A percentile compares a stretch with the other conserved stretches of the same genome.
phyloP scores from a whole-genome alignment of 2,329 filamentous ascomycete species.

The Aaosphaeria pasadenensis region DNA sequence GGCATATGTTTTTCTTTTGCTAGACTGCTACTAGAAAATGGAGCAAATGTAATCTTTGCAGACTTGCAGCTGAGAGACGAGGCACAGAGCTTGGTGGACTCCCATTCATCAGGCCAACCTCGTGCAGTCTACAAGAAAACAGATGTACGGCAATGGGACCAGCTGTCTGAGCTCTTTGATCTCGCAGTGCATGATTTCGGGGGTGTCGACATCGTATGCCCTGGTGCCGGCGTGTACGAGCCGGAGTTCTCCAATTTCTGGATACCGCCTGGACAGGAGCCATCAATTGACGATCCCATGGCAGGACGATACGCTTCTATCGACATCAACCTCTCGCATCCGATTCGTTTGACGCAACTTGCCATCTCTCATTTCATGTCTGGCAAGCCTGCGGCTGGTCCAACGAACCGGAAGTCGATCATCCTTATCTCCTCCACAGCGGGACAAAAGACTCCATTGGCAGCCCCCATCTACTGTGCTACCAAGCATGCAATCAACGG shows the following conservation, averaged over 20 bases:
- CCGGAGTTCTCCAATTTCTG: slow-evolving; percentile 33
- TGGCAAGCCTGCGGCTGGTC: slow-evolving; percentile 1
- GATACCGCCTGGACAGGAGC: slow-evolving; percentile 25
- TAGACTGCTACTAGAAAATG: neutral
- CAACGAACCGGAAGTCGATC: neutral
- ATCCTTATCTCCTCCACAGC: slow-evolving; percentile 6
- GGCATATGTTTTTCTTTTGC: neutral
- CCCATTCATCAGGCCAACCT: neutral
- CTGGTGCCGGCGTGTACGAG: slow-evolving; percentile 41
- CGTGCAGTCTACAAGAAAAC: neutral
- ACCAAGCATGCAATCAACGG: neutral
- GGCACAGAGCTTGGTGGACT: neutral
- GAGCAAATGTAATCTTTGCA: neutral
- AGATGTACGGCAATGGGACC: neutral
- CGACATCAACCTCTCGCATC: slow-evolving; percentile 41
- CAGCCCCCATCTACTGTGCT: neutral
- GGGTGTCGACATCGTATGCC: slow-evolving; percentile 39
- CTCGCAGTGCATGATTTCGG: slow-evolving; percentile 9
- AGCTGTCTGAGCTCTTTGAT: neutral
- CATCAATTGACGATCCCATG: slow-evolving; percentile 20
- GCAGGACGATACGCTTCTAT: slow-evolving; percentile 27
- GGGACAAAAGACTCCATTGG: neutral
- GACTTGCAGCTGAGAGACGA: neutral
- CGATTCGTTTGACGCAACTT: slow-evolving; percentile 37
- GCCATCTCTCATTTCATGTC: slow-evolving; percentile 31